phyloP scores from a whole-genome alignment of 1,284 basidiomycete genomes.

The Trametes hirsuta region DNA sequence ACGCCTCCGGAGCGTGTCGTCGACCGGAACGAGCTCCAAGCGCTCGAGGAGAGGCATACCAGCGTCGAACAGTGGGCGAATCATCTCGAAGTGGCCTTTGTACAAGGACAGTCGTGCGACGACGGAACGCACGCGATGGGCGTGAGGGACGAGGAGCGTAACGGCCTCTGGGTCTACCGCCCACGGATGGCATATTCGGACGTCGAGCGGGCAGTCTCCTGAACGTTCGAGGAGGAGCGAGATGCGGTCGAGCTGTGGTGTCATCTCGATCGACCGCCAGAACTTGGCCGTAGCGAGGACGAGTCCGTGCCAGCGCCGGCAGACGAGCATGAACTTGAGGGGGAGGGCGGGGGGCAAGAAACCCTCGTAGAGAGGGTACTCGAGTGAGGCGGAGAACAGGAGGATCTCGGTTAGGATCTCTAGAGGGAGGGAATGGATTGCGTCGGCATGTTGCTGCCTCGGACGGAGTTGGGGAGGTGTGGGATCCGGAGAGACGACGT shows the following conservation, averaged over 20 bases:
- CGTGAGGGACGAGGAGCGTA: constrained; percentile 1
- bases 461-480: too few relatives aligned
- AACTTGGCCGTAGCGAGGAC: neutral
- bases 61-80: neutral
- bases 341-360: neutral
- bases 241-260: neutral
- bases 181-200: neutral
- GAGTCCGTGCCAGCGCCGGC: constrained; percentile 1
- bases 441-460: too few relatives aligned
- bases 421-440: too few relatives aligned
- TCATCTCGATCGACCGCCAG: constrained; percentile 11
- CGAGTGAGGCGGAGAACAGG: too few relatives aligned
- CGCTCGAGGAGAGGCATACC: constrained; percentile 5
- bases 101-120: neutral
- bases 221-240: constrained; percentile 3
- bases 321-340: constrained; percentile 1
- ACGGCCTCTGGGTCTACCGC: neutral
- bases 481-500: too few relatives aligned
- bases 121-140: constrained; percentile 7
- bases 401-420: too few relatives aligned
- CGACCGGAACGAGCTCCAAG: neutral
- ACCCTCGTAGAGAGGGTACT: neutral
- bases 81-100: neutral
- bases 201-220: constrained; percentile 2
- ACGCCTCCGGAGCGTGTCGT: too few relatives aligned